Conservation (phyloP, 192 early-diverging fungal genomes). For the Coemansia sp. region DNA sequence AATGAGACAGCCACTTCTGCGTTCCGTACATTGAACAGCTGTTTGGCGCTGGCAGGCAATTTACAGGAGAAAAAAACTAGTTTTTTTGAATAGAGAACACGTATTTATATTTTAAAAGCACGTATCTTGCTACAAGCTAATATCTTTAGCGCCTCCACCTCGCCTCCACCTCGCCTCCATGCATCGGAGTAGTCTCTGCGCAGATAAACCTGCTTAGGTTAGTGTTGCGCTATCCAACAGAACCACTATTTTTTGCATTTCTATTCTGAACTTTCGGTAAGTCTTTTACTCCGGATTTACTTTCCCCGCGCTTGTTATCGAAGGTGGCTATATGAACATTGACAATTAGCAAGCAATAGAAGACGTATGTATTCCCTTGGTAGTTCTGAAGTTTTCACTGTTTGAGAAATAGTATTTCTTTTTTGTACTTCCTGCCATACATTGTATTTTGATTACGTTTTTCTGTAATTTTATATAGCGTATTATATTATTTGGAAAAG, state of each 20-base stretch:
- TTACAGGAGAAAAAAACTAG: neutral
- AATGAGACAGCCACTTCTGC: neutral
- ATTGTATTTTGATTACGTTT: neutral
- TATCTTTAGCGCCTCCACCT: neutral
- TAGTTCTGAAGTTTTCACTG: slow-evolving; percentile 2
- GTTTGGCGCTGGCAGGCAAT: neutral
- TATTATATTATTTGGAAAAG: neutral
- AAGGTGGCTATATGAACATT: neutral
- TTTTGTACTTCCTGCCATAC: neutral
- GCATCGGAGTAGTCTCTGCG: neutral
- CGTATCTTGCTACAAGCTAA: neutral
- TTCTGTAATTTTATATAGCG: neutral
- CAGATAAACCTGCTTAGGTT: neutral
- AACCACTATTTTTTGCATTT: neutral
- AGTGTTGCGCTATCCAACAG: neutral
- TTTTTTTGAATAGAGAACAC: neutral
- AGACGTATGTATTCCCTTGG: slow-evolving; percentile 6
- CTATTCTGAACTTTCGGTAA: neutral
- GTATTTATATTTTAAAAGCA: neutral
- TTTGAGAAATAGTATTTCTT: slow-evolving; percentile 1
- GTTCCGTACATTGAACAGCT: neutral
- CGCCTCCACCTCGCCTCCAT: neutral
- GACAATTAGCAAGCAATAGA: neutral
- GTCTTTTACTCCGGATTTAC: slow-evolving; percentile 5
- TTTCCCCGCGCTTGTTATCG: slow-evolving; percentile 5